Conservation (phyloP, 139 green algal species). For the Picochlorum sp. region DNA sequence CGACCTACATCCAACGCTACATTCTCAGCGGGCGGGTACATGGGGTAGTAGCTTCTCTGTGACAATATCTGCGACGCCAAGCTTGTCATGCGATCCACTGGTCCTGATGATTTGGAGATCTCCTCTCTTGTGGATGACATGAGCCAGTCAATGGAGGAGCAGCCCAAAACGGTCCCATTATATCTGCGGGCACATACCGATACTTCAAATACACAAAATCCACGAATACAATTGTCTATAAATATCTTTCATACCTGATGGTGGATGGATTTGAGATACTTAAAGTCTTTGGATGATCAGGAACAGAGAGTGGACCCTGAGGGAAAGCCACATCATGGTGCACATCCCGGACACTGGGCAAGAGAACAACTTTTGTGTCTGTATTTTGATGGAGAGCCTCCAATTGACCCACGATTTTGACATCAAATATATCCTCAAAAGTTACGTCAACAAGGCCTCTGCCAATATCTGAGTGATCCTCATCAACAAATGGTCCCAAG, state of each 20-base stretch:
- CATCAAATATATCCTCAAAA: slow-evolving; percentile 66
- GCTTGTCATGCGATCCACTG: slow-evolving; percentile 59
- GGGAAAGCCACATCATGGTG: slow-evolving; percentile 66
- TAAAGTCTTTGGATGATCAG: not conserved
- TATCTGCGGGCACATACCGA: slow-evolving; percentile 15
- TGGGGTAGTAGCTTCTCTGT: slow-evolving; percentile 79
- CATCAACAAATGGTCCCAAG: slow-evolving; percentile 88
- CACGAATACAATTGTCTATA: too few species aligned
- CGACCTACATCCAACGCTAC: slow-evolving; percentile 63
- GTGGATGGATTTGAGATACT: slow-evolving; percentile 41
- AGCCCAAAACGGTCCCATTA: slow-evolving; percentile 31
- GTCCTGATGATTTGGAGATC: slow-evolving; percentile 9
- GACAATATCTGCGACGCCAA: slow-evolving; percentile 65
- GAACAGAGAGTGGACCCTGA: slow-evolving; percentile 44
- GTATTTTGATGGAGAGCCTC: slow-evolving; percentile 11
- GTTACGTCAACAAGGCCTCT: slow-evolving; percentile 49
- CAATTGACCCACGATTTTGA: slow-evolving; percentile 40
- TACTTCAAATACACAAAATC: too few species aligned
- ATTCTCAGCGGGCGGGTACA: slow-evolving; percentile 69
- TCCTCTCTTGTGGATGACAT: slow-evolving; percentile 36
- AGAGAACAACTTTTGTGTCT: slow-evolving; percentile 48
- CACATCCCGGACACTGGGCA: slow-evolving; percentile 68
- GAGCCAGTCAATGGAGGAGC: slow-evolving; percentile 42
- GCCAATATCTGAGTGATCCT: slow-evolving; percentile 59
- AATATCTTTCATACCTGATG: too few species aligned